Base-by-base conservation (phyloP, 2,329 filamentous ascomycete species). In the Venturia nashicola region DNA sequence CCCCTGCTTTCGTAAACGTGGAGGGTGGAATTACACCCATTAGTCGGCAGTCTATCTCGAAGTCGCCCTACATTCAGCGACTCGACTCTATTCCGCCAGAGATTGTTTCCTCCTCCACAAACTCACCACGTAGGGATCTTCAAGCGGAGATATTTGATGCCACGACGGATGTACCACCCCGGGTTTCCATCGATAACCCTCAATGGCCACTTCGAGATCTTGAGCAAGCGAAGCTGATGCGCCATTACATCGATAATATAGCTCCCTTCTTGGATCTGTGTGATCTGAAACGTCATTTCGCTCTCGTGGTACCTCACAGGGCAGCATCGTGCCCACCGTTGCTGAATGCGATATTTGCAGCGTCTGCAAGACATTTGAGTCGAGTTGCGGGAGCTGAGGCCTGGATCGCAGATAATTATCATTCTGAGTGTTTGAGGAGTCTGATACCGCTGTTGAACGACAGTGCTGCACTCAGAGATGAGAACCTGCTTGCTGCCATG, bases 311-410 rank as follows among this genome's bases (percentile, higher is more conserved):
- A 0, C 83, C 83, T 0, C 76, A 80, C 63, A 75, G 80, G 23
- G 81, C 83, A 4, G 76, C 76, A 14, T 76, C 72, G 1, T 83
- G 78, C 62, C 79, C 79, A 0, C 78, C 80, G 2, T 74, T 86
- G 4, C 73, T 83, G 14, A 83, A 84, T 63, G 82, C 83, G 27
- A 83, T 85, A 34, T 77, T 83, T 51, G 82, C 83, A 1, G 74
- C 84, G 4, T 79, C 83, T 0, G 80, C 82, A 2, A 75, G 82
- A 44, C 83, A 85, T 68, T 71, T 84, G 44, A 81, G 78, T 59
- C 75, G 82, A 40, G 77, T 77, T 14, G 75, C 73, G 34, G 70
- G 74, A 27, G 82, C 80, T 67, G 78, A 83, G 67, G 74, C 76
- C 0, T 75, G 79, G 16, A 77, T 80, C 3, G 80, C 80, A 2